phyloP scores from a whole-genome alignment of 176 grass and related monocot genomes.

The Oryza meyeriana region DNA sequence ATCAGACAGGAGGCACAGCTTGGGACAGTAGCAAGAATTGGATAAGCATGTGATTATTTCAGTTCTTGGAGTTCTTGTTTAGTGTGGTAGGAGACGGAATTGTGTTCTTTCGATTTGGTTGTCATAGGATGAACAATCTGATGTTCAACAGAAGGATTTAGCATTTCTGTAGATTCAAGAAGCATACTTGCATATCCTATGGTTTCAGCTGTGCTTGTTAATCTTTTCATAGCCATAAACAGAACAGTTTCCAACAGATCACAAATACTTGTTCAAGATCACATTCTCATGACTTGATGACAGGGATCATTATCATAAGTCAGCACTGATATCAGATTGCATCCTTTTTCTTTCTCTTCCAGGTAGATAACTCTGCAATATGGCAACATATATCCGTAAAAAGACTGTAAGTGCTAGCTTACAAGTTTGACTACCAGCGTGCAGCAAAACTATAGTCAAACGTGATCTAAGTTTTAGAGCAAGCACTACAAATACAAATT shows the following conservation, averaged over 20 bases:
- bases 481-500: slow-evolving; percentile 9
- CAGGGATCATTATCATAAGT: neutral
- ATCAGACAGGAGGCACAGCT: neutral
- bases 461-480: neutral
- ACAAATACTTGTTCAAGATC: neutral
- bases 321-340: neutral
- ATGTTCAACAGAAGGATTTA: neutral
- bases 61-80: neutral
- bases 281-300: neutral
- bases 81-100: neutral
- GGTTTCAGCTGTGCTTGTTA: neutral
- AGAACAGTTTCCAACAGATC: neutral
- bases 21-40: neutral
- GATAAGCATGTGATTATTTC: neutral
- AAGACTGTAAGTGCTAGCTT: neutral
- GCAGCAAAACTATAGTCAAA: slow-evolving; percentile 14
- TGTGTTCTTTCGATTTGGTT: neutral
- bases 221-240: neutral
- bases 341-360: neutral
- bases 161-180: slow-evolving; percentile 7
- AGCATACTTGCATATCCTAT: neutral
- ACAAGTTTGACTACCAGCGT: neutral
- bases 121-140: neutral
- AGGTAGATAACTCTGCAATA: neutral
- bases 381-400: neutral